These are phyloP conservation scores for Candida takata DNA, from an alignment of 805 yeast species.

Conservation along the genomic window DNA sequence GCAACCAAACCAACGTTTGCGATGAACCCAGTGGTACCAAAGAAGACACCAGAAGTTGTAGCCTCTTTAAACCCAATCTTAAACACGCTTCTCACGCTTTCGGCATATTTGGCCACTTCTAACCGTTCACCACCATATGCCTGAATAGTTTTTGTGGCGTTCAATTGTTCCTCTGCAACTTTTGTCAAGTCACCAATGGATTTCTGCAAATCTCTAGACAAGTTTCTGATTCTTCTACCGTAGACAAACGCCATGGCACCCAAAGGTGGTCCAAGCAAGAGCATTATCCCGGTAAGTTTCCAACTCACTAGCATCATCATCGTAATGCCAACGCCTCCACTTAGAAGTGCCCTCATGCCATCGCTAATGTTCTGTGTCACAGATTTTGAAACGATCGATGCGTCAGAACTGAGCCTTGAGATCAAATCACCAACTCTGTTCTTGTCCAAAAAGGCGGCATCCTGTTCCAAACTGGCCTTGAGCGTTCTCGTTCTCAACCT, in stretches of 20 bases:
- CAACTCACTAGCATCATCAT: constrained; percentile 89
- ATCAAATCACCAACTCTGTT: constrained; percentile 90
- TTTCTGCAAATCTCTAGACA: constrained; percentile 73
- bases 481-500: constrained; percentile 72
- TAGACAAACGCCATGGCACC: constrained; percentile 73
- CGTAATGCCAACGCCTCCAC: constrained; percentile 79
- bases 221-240: constrained; percentile 68
- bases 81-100: constrained; percentile 59
- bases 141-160: constrained; percentile 81
- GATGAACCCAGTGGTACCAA: constrained; percentile 72
- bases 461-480: constrained; percentile 73
- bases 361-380: constrained; percentile 86
- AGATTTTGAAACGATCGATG: constrained; percentile 79
- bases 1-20: constrained; percentile 81
- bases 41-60: constrained; percentile 64
- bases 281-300: constrained; percentile 76
- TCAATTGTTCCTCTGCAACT: constrained; percentile 86
- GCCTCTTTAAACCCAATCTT: constrained; percentile 76
- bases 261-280: constrained; percentile 76
- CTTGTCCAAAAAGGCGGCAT: constrained; percentile 81
- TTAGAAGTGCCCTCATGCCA: constrained; percentile 78
- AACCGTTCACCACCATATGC: constrained; percentile 78
- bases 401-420: constrained; percentile 80
- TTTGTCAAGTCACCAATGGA: constrained; percentile 82
- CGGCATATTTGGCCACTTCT: constrained; percentile 70